Conservation (phyloP, 805 yeast genomes). For the Ogataea populi-albae region DNA sequence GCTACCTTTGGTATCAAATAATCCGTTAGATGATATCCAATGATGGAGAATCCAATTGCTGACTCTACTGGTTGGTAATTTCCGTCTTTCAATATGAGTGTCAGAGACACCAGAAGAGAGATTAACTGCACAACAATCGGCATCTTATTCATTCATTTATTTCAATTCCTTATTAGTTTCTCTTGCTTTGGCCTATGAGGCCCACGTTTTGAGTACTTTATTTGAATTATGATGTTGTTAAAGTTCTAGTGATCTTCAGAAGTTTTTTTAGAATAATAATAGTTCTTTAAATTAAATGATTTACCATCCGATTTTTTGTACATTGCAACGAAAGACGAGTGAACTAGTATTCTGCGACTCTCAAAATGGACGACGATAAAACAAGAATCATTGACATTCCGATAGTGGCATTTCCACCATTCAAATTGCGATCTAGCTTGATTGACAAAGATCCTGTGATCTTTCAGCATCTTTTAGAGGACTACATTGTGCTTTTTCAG, state of each 20-base stretch:
- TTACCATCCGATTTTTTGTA: too few relatives aligned
- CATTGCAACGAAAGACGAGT: too few relatives aligned
- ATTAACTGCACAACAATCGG: background rate
- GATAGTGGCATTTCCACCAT: slow-evolving; percentile 71
- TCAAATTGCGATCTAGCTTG: slow-evolving; percentile 68
- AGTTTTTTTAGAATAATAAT: too few relatives aligned
- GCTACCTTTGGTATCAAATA: slow-evolving; percentile 68
- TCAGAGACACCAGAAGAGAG: too few relatives aligned
- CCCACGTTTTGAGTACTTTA: too few relatives aligned
- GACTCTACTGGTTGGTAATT: slow-evolving; percentile 48
- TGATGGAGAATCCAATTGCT: slow-evolving; percentile 61
- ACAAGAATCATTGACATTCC: slow-evolving; percentile 41
- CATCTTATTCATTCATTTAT: background rate
- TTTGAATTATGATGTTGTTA: too few relatives aligned
- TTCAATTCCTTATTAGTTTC: too few relatives aligned
- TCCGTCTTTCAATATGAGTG: slow-evolving; percentile 6
- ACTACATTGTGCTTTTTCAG: slow-evolving; percentile 53
- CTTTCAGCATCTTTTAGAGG: slow-evolving; percentile 70
- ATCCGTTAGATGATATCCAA: slow-evolving; percentile 63
- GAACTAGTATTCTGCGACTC: too few relatives aligned
- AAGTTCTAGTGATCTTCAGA: too few relatives aligned
- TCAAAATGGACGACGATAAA: slow-evolving; percentile 4
- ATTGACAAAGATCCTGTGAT: slow-evolving; percentile 82
- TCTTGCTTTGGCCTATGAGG: slow-evolving; percentile 1
- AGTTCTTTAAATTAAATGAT: too few relatives aligned